These are phyloP conservation scores for Magnusiomyces tetraspermus DNA, from an alignment of 1,139 yeast species.

Conservation along the genomic window DNA sequence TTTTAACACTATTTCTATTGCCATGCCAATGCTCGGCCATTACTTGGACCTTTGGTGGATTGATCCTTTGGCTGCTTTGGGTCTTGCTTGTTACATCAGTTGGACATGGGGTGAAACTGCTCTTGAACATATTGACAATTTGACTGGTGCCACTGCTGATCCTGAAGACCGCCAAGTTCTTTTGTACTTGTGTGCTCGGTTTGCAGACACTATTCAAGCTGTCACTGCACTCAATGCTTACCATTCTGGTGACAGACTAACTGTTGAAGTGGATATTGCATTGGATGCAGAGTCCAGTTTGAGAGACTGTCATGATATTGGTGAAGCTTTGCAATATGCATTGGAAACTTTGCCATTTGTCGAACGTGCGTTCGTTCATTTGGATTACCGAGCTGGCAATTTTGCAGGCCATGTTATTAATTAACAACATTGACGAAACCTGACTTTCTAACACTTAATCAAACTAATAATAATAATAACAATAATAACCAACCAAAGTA, in stretches of 20 bases:
- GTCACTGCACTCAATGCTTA: constrained; percentile 64
- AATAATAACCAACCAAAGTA: not conserved
- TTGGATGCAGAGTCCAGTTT: constrained; percentile 45
- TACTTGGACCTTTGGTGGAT: constrained; percentile 53
- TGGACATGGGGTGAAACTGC: constrained; percentile 53
- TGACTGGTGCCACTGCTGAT: constrained; percentile 62
- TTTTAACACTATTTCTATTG: constrained; percentile 57
- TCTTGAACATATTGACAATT: constrained; percentile 60
- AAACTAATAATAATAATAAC: too few species aligned
- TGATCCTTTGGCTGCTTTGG: constrained; percentile 64
- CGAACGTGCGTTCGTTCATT: constrained; percentile 73
- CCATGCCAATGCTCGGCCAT: constrained; percentile 59
- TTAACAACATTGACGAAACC: not conserved
- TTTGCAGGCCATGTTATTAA: constrained; percentile 31
- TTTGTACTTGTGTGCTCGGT: constrained; percentile 56
- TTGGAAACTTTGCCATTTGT: constrained; percentile 68
- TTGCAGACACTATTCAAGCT: constrained; percentile 56
- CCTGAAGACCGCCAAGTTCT: constrained; percentile 56
- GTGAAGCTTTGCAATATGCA: constrained; percentile 73
- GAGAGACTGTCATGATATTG: constrained; percentile 69
- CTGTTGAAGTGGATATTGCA: constrained; percentile 68
- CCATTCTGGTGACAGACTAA: constrained; percentile 68
- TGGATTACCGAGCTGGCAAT: constrained; percentile 47
- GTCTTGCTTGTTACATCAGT: constrained; percentile 53
- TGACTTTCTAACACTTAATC: not conserved